Conservation (phyloP, 2,329 filamentous ascomycete genomes). For the Paraconiothyrium brasiliense region DNA sequence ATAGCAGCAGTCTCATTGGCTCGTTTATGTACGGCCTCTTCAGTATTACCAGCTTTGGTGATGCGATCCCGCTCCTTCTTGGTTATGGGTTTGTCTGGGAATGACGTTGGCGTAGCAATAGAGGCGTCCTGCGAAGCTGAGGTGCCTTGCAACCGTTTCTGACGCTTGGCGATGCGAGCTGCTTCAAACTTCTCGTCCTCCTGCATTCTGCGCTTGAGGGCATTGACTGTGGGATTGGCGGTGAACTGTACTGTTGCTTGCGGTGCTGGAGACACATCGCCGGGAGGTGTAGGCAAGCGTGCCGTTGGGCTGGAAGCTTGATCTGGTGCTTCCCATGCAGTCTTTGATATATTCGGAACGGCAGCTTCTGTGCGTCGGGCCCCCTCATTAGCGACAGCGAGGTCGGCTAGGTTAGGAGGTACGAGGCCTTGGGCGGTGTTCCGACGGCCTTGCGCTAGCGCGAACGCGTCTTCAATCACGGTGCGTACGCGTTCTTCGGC, state of each 20-base stretch:
- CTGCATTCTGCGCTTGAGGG: conserved; percentile 35
- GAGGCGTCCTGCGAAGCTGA: conserved; percentile 41
- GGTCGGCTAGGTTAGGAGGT: conserved; percentile 77
- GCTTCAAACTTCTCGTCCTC: conserved; percentile 78
- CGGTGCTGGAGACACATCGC: conserved; percentile 58
- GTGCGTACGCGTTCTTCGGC: conserved; percentile 81
- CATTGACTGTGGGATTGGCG: conserved; percentile 70
- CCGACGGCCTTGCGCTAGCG: conserved; percentile 75
- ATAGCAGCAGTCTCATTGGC: conserved; percentile 87
- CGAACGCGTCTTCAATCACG: conserved; percentile 79
- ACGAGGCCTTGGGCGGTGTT: conserved; percentile 81
- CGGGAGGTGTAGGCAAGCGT: conserved; percentile 57
- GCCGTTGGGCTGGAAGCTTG: conserved; percentile 64
- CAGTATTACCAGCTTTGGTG: conserved; percentile 76
- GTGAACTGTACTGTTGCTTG: conserved; percentile 58
- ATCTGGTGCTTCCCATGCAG: conserved; percentile 55
- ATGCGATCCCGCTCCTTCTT: conserved; percentile 89
- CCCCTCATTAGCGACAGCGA: conserved; percentile 66
- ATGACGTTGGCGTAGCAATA: conserved; percentile 32
- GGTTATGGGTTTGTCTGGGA: conserved; percentile 63
- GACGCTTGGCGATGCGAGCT: conserved; percentile 60
- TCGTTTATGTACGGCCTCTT: conserved; percentile 80
- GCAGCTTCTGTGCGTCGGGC: conserved; percentile 48
- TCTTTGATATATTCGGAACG: conserved; percentile 50
- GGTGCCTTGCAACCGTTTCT: conserved; percentile 49